Percentiles rank a stretch among this genome's conserved stretches.
Conservation (phyloP, 352 stramenopile genomes). For the Pythium monospermum region DNA sequence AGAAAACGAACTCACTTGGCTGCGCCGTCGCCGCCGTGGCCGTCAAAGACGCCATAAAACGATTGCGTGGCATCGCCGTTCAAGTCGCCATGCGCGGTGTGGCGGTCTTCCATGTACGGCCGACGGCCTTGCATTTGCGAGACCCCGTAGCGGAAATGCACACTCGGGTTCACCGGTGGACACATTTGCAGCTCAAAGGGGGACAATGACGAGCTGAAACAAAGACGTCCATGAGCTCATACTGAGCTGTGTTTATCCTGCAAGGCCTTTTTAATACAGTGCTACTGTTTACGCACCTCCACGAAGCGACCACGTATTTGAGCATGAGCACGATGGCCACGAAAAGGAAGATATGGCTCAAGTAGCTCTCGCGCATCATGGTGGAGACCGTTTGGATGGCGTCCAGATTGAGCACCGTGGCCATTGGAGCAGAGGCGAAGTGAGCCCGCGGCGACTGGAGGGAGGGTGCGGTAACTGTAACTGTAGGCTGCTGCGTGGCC, state of each 20-base stretch:
- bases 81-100: conserved; percentile 70
- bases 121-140: conserved; percentile 78
- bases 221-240: not conserved
- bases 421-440: too few relatives aligned
- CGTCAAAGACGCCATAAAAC: conserved; percentile 93
- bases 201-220: conserved; percentile 30
- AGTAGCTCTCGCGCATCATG: conserved; percentile 56
- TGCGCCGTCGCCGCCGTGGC: conserved; percentile 86
- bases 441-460: too few relatives aligned
- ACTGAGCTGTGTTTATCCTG: not conserved
- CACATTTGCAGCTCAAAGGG: conserved; percentile 70
- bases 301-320: conserved; percentile 55
- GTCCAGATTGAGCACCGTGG: conserved; percentile 50
- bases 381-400: conserved; percentile 57
- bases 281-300: conserved; percentile 47
- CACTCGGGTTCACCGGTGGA: conserved; percentile 67
- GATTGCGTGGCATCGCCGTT: conserved; percentile 77
- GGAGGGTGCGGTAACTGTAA: too few relatives aligned
- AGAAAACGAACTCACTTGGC: conserved; percentile 67
- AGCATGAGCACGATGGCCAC: conserved; percentile 49
- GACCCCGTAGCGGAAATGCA: conserved; percentile 78
- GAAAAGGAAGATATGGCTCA: conserved; percentile 58
- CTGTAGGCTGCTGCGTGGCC: too few relatives aligned
- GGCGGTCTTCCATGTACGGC: conserved; percentile 90
- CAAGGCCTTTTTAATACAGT: too few relatives aligned